Evolutionary conservation across 2,329 filamentous ascomycete genomes (phyloP).

Genomic region (Claviceps arundinis): DNA sequence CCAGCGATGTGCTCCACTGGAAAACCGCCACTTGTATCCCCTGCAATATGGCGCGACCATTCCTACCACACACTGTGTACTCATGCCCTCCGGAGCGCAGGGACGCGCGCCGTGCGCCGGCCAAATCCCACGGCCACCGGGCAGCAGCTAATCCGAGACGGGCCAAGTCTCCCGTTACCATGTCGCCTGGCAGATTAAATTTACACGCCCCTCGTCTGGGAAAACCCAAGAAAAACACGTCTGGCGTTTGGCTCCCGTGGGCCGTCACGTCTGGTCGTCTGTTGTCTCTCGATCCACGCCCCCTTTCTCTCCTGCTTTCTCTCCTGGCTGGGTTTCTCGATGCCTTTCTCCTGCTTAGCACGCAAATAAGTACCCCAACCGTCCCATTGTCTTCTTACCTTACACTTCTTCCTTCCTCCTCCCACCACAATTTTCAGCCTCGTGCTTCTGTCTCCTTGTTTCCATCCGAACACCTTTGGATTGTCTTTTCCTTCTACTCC

Average conservation of each 20-base stretch:
- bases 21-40: too few relatives aligned
- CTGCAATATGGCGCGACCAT: too few relatives aligned
- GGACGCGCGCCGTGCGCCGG: not conserved
- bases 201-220: not conserved
- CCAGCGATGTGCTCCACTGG: too few relatives aligned
- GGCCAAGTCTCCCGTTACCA: not conserved
- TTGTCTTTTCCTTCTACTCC: constrained; percentile 25
- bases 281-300: constrained; percentile 1
- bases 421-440: constrained; percentile 18
- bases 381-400: constrained; percentile 13
- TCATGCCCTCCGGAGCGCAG: too few relatives aligned
- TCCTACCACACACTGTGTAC: too few relatives aligned
- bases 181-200: not conserved
- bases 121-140: not conserved
- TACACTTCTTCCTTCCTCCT: constrained; percentile 16
- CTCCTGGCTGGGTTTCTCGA: constrained; percentile 6
- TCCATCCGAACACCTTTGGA: constrained; percentile 17
- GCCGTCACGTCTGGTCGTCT: not conserved
- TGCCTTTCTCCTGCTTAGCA: constrained; percentile 8
- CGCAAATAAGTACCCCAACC: constrained; percentile 30
- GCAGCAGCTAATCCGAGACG: not conserved
- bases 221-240: not conserved
- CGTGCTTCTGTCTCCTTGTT: constrained; percentile 10
- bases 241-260: not conserved
- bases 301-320: constrained; percentile 1